Percentiles rank a stretch among this genome's conserved stretches.
Conservation (phyloP, 495 filamentous ascomycete species). For the Tuber aestivum region DNA sequence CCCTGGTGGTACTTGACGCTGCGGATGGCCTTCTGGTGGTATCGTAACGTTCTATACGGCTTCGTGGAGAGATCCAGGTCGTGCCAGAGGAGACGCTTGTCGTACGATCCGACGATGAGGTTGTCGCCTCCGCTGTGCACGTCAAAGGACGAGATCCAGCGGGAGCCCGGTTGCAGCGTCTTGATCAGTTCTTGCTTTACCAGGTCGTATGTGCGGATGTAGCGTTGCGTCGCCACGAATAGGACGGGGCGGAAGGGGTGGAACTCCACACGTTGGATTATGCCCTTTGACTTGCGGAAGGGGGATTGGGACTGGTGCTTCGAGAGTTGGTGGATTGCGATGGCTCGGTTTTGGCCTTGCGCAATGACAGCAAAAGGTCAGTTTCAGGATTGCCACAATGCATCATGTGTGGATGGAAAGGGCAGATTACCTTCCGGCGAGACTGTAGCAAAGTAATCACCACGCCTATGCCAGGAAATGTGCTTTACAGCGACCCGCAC, state of each 20-base stretch:
- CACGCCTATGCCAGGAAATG: conserved; percentile 89
- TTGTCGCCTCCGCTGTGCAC: conserved; percentile 92
- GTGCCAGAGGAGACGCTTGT: conserved; percentile 91
- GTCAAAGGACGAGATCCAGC: conserved; percentile 91
- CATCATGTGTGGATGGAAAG: background rate
- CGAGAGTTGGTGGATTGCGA: conserved; percentile 89
- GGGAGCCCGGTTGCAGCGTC: conserved; percentile 82
- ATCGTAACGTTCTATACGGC: conserved; percentile 92
- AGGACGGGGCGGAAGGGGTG: conserved; percentile 88
- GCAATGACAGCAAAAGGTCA: background rate
- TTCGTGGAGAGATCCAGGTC: conserved; percentile 84
- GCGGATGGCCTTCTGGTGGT: conserved; percentile 85
- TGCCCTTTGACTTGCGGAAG: conserved; percentile 78
- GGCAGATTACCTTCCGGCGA: conserved; percentile 52
- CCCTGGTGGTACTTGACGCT: conserved; percentile 78
- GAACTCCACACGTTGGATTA: conserved; percentile 85
- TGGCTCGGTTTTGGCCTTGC: conserved; percentile 64
- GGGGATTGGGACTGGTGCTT: conserved; percentile 92
- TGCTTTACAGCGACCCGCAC: conserved; percentile 79
- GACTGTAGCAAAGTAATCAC: conserved; percentile 90
- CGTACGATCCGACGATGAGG: conserved; percentile 86
- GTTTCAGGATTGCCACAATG: background rate
- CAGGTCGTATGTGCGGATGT: conserved; percentile 86
- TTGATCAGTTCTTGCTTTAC: conserved; percentile 82
- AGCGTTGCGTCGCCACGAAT: conserved; percentile 90